phyloP scores from a whole-genome alignment of 768 basidiomycete genomes.

The Amanita pallidorosea region DNA sequence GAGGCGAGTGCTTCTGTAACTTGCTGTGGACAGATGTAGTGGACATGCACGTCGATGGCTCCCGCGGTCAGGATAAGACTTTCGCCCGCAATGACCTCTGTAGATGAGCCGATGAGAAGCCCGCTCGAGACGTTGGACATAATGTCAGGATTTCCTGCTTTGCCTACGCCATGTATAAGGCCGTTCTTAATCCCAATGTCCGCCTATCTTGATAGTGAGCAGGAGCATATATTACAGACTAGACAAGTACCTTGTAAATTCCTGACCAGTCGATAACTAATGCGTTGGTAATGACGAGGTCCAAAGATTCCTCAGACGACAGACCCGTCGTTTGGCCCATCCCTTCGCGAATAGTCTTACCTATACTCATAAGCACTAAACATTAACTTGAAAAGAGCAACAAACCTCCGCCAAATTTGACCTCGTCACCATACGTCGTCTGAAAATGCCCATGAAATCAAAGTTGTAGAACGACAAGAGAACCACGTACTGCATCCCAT shows the following conservation, averaged over 20 bases:
- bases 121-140: slow-evolving; percentile 69
- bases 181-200: slow-evolving; percentile 90
- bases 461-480: slow-evolving; percentile 1
- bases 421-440: slow-evolving; percentile 91
- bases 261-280: slow-evolving; percentile 92
- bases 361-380: slow-evolving; percentile 23
- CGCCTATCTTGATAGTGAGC: slow-evolving; percentile 38
- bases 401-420: slow-evolving; percentile 93
- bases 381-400: background rate
- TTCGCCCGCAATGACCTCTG: slow-evolving; percentile 94
- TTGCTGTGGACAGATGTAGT: slow-evolving; percentile 93
- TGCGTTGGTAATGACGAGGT: slow-evolving; percentile 92
- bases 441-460: slow-evolving; percentile 15
- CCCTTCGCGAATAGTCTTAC: slow-evolving; percentile 91
- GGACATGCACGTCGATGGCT: slow-evolving; percentile 83
- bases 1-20: slow-evolving; percentile 75
- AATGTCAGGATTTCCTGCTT: slow-evolving; percentile 92
- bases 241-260: slow-evolving; percentile 64
- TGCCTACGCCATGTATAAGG: slow-evolving; percentile 80
- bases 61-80: slow-evolving; percentile 91
- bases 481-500: slow-evolving; percentile 51
- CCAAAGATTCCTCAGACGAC: slow-evolving; percentile 57
- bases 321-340: slow-evolving; percentile 88
- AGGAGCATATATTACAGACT: background rate
- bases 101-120: slow-evolving; percentile 81